These are phyloP conservation scores for Oxytropis ochrocephala DNA, from an alignment of 306 rosid species.

Conservation along the genomic window DNA sequence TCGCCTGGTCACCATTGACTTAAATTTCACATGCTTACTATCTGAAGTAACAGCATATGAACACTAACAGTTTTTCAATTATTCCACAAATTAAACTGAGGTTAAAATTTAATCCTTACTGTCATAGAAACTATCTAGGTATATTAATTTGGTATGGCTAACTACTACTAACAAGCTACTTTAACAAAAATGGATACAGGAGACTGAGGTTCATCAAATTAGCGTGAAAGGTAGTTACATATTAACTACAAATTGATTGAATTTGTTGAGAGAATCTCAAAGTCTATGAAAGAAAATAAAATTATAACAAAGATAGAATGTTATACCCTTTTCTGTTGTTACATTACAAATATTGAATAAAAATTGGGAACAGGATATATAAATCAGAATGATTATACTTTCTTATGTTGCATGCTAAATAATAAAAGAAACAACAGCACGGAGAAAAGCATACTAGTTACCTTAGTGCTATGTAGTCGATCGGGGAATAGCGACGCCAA, in stretches of 20 bases:
- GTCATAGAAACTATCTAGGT: neutral
- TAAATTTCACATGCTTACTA: neutral
- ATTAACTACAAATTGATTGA: constrained; percentile 20
- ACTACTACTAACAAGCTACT: too few relatives aligned
- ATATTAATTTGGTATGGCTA: neutral
- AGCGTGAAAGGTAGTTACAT: constrained; percentile 26
- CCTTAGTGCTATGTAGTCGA: too few relatives aligned
- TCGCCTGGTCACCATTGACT: constrained; percentile 41
- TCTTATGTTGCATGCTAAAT: too few relatives aligned
- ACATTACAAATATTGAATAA: constrained; percentile 23
- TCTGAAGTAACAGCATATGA: constrained; percentile 21
- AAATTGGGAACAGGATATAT: constrained; percentile 27
- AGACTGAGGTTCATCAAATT: too few relatives aligned
- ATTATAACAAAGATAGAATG: constrained; percentile 4
- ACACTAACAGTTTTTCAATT: neutral
- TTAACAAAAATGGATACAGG: too few relatives aligned
- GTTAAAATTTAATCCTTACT: neutral
- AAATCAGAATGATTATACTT: too few relatives aligned
- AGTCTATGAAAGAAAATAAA: constrained; percentile 12
- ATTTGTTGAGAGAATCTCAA: constrained; percentile 26
- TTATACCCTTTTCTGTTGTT: constrained; percentile 19
- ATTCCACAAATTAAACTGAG: neutral
- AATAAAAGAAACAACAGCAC: too few relatives aligned
- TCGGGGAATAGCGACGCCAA: too few relatives aligned
- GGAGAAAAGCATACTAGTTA: too few relatives aligned